Evolutionary conservation across 2,329 filamentous ascomycete genomes (phyloP), one percentile per base, ranked within the genome.

Genomic region (Venturia oleaginea): DNA sequence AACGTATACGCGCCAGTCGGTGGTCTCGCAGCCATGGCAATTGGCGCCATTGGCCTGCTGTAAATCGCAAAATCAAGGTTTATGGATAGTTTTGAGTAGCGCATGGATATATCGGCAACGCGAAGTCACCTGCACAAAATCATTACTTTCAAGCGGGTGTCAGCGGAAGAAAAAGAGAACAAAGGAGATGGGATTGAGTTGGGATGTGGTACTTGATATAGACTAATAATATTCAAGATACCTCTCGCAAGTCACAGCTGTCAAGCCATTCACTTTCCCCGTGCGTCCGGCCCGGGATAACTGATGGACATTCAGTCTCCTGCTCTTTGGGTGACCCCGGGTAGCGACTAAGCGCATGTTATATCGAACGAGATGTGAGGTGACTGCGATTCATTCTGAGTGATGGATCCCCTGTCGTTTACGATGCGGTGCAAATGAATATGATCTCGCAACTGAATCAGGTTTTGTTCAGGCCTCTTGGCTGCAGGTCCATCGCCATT

Each of bases 1-100:
- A 51, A 59, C 24, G 17, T 65, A 22, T 38, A 57, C 32, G 64
- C 55, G 19, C 64, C 64, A 42, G 62, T 37, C 13, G 51, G 38
- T 37, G 51, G 64, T 19, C 51, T 65, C 37, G 24, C 65, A 27
- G 64, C 60, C 38, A 15, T 63, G 1, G 64, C 61, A 3, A n/a
- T 65, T 6, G 61, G 60, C 19, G 22, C 60, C 11, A 34, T 42
- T 43, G 61, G 61, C 11, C 43, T 65, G 17, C 19, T 63, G 34
- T 63, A 38, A 65, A 61, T 22, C 8, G n/a, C 10, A 24, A 3
- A n/a, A 1, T 19, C 15, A 38, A 22, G 32, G 34, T 57, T 57
- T 17, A n/a, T 57, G 51, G 51, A 34, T 48, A 57, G 7, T n/a
- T 10, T 22, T n/a, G 6, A 34, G 19, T 3, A 34, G 19, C 17